Evolutionary conservation across 495 filamentous ascomycete species (phyloP).

Genomic region (Hypoxylon intermedium): DNA sequence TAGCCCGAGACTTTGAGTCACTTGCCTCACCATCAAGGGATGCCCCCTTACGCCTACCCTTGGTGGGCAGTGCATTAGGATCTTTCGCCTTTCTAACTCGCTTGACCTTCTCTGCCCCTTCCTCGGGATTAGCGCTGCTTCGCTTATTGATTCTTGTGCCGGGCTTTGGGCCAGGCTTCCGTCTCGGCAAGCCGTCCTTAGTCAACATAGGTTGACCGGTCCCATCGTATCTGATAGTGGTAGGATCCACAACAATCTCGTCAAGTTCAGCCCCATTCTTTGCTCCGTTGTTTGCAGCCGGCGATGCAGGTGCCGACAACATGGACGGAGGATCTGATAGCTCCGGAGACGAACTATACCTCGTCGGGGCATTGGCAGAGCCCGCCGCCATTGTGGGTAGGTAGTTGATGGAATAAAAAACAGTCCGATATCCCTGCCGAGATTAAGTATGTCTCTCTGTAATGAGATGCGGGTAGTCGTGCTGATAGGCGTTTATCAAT

Average conservation of each 20-base stretch:
- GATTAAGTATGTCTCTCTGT: no score
- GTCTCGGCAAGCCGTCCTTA: constrained; percentile 54
- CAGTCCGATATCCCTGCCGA: no score
- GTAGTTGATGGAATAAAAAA: no score
- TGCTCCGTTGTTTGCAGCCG: constrained; percentile 24
- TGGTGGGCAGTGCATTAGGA: constrained; percentile 59
- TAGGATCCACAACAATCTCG: constrained; percentile 43
- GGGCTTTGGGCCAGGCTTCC: constrained; percentile 61
- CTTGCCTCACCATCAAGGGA: constrained; percentile 29
- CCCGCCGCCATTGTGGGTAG: constrained; percentile 32
- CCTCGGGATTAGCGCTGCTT: constrained; percentile 43
- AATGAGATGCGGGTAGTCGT: no score
- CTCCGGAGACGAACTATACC: constrained; percentile 42
- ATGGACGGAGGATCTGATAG: constrained; percentile 43
- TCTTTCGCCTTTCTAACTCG: constrained; percentile 64
- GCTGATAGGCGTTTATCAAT: no score
- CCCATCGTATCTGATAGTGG: constrained; percentile 42
- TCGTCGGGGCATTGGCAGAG: constrained; percentile 26
- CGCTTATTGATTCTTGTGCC: constrained; percentile 57
- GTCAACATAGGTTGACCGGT: constrained; percentile 47
- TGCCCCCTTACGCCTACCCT: constrained; percentile 59
- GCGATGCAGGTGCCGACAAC: constrained; percentile 38
- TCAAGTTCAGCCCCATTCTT: constrained; percentile 41
- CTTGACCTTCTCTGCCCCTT: constrained; percentile 58
- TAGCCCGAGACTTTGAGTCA: constrained; percentile 29